Percentiles rank a stretch among this genome's conserved stretches.
These are phyloP conservation scores for Cryptococcus neoformans DNA, from an alignment of 1,284 basidiomycete genomes.

Conservation along the genomic window DNA sequence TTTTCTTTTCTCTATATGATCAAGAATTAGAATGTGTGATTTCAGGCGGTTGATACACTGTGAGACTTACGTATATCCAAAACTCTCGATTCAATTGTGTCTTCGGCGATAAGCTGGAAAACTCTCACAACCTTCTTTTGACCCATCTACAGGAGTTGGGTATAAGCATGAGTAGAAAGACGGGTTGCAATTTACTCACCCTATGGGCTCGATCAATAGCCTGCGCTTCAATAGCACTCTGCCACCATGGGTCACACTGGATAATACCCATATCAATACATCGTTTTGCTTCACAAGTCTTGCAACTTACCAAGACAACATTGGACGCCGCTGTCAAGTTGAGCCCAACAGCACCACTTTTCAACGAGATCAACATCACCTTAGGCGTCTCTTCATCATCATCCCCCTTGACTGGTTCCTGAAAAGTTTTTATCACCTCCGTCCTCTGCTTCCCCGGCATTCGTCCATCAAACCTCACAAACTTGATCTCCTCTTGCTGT, in stretches of 20 bases:
- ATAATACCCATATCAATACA: conserved; percentile 26
- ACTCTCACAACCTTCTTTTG: conserved; percentile 77
- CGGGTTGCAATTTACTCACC: conserved; percentile 30
- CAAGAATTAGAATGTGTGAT: not conserved
- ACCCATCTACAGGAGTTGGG: conserved; percentile 56
- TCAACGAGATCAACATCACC: conserved; percentile 83
- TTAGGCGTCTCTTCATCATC: conserved; percentile 55
- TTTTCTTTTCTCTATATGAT: conserved; percentile 37
- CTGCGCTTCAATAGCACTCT: conserved; percentile 80
- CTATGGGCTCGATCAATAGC: conserved; percentile 78
- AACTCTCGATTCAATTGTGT: conserved; percentile 81
- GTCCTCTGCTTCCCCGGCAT: conserved; percentile 63
- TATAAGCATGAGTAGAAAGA: not conserved
- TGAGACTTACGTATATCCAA: conserved; percentile 74
- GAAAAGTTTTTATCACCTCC: conserved; percentile 68
- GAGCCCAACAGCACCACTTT: conserved; percentile 70
- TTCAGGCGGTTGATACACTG: not conserved
- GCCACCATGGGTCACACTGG: conserved; percentile 61
- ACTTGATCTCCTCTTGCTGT: conserved; percentile 65
- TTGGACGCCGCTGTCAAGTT: conserved; percentile 88
- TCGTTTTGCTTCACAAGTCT: not conserved
- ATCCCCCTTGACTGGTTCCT: conserved; percentile 57
- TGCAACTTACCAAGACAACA: conserved; percentile 68
- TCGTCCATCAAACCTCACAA: conserved; percentile 74
- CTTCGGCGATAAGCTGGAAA: conserved; percentile 81